A percentile compares a stretch with the other conserved stretches of the same genome.
phyloP scores from a whole-genome alignment of 2,329 filamentous ascomycete species.

The Neonectria sp. region DNA sequence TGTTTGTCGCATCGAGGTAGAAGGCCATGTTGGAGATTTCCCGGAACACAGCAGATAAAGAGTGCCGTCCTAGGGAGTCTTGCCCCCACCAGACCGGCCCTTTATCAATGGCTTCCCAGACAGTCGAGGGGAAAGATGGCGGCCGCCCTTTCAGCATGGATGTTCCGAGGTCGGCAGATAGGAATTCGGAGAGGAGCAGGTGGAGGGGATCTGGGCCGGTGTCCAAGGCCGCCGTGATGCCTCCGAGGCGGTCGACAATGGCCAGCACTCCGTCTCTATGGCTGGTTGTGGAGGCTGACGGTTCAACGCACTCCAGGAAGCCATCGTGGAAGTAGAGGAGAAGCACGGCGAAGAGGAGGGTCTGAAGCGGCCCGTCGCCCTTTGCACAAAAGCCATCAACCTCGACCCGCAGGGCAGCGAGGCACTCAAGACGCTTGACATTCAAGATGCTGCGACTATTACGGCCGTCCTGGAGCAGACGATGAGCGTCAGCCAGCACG shows the following conservation, averaged over 20 bases:
- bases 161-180: conserved; percentile 60
- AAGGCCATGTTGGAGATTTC: conserved; percentile 50
- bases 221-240: conserved; percentile 43
- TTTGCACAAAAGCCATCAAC: conserved; percentile 51
- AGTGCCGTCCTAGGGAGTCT: conserved; percentile 53
- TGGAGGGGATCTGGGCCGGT: conserved; percentile 50
- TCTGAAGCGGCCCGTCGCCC: conserved; percentile 51
- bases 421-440: conserved; percentile 49
- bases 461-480: conserved; percentile 50
- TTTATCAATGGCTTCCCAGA: conserved; percentile 57
- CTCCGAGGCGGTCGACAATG: conserved; percentile 52
- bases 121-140: conserved; percentile 55
- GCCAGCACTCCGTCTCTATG: conserved; percentile 55
- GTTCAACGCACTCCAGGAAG: conserved; percentile 52
- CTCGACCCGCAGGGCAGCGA: conserved; percentile 51
- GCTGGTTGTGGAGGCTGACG: conserved; percentile 52
- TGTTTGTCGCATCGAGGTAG: conserved; percentile 43
- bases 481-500: conserved; percentile 51
- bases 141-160: conserved; percentile 56
- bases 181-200: conserved; percentile 60
- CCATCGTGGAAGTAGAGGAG: conserved; percentile 60
- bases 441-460: conserved; percentile 46
- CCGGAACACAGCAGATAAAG: conserved; percentile 53
- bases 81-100: conserved; percentile 60
- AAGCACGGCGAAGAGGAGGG: conserved; percentile 57